A percentile compares a stretch with the other conserved stretches of the same genome.
phyloP scores from a whole-genome alignment of 305 asterid genomes.

The Fraxinus latifolia region DNA sequence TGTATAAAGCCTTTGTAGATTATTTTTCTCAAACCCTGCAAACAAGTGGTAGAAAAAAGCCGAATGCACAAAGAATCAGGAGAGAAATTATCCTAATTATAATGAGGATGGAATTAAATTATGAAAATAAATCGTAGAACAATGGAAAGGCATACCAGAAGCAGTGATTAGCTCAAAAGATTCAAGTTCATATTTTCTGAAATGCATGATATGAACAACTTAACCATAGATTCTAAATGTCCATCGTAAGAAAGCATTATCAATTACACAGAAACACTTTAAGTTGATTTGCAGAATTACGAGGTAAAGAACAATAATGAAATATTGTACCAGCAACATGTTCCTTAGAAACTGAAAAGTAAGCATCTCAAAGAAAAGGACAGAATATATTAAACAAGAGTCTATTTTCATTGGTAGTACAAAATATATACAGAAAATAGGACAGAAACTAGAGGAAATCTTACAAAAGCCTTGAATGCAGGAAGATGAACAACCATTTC shows the following conservation, averaged over 20 bases:
- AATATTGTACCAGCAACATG: conserved; percentile 74
- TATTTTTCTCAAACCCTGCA: conserved; percentile 81
- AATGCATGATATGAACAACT: conserved; percentile 12
- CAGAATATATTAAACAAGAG: not conserved
- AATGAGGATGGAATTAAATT: not conserved
- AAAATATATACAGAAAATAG: not conserved
- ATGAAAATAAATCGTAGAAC: not conserved
- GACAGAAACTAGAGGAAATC: conserved; percentile 16
- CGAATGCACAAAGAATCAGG: conserved; percentile 14
- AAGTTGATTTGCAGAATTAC: conserved; percentile 56
- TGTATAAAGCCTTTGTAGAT: conserved; percentile 53
- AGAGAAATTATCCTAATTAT: not conserved
- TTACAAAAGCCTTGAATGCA: conserved; percentile 96
- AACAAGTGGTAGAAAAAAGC: conserved; percentile 23
- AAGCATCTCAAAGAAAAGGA: conserved; percentile 9
- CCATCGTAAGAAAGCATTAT: not conserved
- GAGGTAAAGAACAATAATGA: conserved; percentile 46
- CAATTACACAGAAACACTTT: conserved; percentile 3
- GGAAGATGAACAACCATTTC: conserved; percentile 99
- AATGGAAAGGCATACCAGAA: conserved; percentile 59
- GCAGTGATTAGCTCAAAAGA: conserved; percentile 61
- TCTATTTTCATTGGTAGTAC: not conserved
- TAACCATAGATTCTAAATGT: conserved; percentile 5
- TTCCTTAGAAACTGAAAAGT: conserved; percentile 62
- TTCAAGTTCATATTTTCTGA: conserved; percentile 74